Conservation (phyloP, 805 yeast genomes). For the Saccharomycopsis fodiens region DNA sequence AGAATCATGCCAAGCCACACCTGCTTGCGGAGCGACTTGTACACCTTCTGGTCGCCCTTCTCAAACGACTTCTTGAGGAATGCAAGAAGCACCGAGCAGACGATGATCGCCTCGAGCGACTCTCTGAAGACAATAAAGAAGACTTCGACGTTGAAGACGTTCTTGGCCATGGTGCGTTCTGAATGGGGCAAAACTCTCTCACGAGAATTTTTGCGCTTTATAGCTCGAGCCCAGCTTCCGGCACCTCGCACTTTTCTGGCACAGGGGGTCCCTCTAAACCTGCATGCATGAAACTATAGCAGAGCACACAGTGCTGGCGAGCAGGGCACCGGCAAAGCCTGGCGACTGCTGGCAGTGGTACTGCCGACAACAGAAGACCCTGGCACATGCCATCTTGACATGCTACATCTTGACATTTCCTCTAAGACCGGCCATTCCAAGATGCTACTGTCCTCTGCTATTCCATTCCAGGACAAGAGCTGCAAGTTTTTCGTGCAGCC, state of each 20-base stretch:
- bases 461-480: too few relatives aligned
- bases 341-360: too few relatives aligned
- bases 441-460: too few relatives aligned
- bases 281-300: not conserved
- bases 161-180: slow-evolving; percentile 9
- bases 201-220: not conserved
- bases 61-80: slow-evolving; percentile 84
- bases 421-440: too few relatives aligned
- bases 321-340: too few relatives aligned
- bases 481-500: too few relatives aligned
- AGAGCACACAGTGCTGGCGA: too few relatives aligned
- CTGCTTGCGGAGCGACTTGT: slow-evolving; percentile 61
- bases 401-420: too few relatives aligned
- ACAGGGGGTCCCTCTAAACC: not conserved
- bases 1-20: slow-evolving; percentile 76
- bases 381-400: too few relatives aligned
- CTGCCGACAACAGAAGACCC: too few relatives aligned
- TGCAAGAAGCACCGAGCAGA: slow-evolving; percentile 85
- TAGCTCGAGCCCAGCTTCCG: not conserved
- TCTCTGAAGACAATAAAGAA: slow-evolving; percentile 93
- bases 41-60: slow-evolving; percentile 39
- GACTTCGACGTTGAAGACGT: slow-evolving; percentile 33
- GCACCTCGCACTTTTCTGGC: not conserved
- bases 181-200: not conserved
- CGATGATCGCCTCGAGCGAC: slow-evolving; percentile 84